A percentile compares a stretch with the other conserved stretches of the same genome.
Evolutionary conservation across 495 filamentous ascomycete genomes (phyloP).

Genomic region (Tetracladium setigerum): DNA sequence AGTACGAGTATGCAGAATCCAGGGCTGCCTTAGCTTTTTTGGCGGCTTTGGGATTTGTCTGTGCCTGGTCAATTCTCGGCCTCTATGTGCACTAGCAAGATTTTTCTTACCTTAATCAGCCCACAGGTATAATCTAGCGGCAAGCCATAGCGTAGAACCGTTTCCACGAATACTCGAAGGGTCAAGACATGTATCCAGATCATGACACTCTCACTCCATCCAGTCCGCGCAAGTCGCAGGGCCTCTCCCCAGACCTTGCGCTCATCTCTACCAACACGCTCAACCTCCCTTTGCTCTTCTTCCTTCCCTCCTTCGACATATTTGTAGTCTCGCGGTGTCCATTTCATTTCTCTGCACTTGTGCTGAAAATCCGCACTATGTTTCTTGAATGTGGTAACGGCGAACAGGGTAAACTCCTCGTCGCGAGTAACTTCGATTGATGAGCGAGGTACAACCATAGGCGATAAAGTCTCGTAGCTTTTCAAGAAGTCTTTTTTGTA

Average conservation of each 20-base stretch:
- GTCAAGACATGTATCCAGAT: constrained; percentile 88
- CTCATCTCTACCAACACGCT: constrained; percentile 70
- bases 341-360: constrained; percentile 83
- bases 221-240: constrained; percentile 73
- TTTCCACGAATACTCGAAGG: constrained; percentile 92
- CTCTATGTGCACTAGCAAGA: neutral
- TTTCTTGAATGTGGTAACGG: constrained; percentile 91
- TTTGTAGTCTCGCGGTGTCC: constrained; percentile 90
- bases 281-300: constrained; percentile 77
- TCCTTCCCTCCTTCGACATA: constrained; percentile 84
- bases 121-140: constrained; percentile 82
- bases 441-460: constrained; percentile 83
- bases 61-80: constrained; percentile 5
- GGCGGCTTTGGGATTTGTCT: constrained; percentile 75
- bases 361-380: constrained; percentile 75
- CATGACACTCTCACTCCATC: constrained; percentile 92
- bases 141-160: constrained; percentile 86
- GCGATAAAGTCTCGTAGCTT: constrained; percentile 77
- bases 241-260: constrained; percentile 85
- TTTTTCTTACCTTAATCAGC: constrained; percentile 64
- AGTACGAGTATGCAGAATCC: constrained; percentile 83
- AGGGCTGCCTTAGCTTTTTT: constrained; percentile 75
- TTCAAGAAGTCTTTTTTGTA: constrained; percentile 79
- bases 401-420: constrained; percentile 80
- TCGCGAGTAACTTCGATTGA: constrained; percentile 69